Conservation (phyloP, 1,284 basidiomycete species). For the Athelia sp. region DNA sequence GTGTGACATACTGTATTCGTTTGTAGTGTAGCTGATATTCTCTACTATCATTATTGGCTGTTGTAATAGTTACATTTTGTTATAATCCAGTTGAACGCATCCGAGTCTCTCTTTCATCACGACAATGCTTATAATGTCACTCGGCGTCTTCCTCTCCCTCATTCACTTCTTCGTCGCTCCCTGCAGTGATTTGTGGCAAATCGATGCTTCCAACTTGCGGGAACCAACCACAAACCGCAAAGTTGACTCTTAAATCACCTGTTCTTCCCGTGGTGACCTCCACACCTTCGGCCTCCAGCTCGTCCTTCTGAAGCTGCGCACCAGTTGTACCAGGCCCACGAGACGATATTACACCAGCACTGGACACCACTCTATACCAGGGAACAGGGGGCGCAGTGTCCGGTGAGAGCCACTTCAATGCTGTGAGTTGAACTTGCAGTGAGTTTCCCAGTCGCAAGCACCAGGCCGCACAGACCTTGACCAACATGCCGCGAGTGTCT, state of each 20-base stretch:
- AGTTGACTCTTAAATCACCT: constrained; percentile 45
- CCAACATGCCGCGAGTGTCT: constrained; percentile 81
- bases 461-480: constrained; percentile 60
- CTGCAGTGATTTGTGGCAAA: constrained; percentile 6
- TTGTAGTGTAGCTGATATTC: neutral
- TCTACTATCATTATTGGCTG: neutral
- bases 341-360: constrained; percentile 72
- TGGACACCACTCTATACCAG: constrained; percentile 69
- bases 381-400: constrained; percentile 60
- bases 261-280: constrained; percentile 40
- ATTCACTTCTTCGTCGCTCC: neutral
- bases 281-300: constrained; percentile 56
- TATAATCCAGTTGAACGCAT: neutral
- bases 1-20: constrained; percentile 19
- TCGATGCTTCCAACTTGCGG: constrained; percentile 33
- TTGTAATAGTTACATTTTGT: neutral
- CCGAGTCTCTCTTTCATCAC: too few species aligned
- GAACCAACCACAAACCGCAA: constrained; percentile 57
- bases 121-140: too few species aligned
- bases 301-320: constrained; percentile 51
- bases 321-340: constrained; percentile 73
- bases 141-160: too few species aligned
- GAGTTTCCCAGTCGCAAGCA: constrained; percentile 5
- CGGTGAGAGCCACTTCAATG: constrained; percentile 65
- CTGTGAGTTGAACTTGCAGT: constrained; percentile 21